phyloP scores from a whole-genome alignment of 1,284 basidiomycete species.

The Tilletia walkeri region DNA sequence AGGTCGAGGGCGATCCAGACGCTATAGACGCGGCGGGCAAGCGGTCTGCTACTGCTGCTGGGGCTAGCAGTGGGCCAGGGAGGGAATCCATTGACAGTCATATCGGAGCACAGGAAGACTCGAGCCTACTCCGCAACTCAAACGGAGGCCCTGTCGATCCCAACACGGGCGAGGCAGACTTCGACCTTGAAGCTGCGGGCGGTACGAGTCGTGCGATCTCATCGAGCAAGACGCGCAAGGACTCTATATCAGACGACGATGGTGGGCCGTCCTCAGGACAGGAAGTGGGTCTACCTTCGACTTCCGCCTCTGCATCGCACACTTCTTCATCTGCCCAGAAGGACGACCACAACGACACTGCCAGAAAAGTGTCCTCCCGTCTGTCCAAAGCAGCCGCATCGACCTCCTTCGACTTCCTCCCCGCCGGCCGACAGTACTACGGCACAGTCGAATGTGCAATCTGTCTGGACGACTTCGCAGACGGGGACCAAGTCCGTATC shows the following conservation, averaged over 20 bases:
- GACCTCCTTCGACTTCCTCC: constrained; percentile 26
- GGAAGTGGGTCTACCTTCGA: not conserved
- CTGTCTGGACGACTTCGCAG: constrained; percentile 50
- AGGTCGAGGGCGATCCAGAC: constrained; percentile 31
- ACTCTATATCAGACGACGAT: not conserved
- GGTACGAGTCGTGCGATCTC: constrained; percentile 25
- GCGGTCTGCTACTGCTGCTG: not conserved
- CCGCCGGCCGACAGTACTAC: constrained; percentile 42
- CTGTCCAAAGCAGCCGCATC: constrained; percentile 20
- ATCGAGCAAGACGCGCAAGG: constrained; percentile 17
- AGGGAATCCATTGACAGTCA: not conserved
- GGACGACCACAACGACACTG: constrained; percentile 13
- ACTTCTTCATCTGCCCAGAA: not conserved
- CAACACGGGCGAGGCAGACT: constrained; percentile 26
- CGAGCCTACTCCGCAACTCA: not conserved
- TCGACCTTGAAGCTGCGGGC: constrained; percentile 34
- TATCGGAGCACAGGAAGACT: not conserved
- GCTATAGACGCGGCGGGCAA: not conserved
- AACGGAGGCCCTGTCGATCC: constrained; percentile 19
- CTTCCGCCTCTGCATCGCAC: constrained; percentile 20
- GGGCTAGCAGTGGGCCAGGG: not conserved
- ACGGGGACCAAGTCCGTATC: constrained; percentile 50
- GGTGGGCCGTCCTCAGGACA: not conserved
- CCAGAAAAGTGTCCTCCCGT: constrained; percentile 22
- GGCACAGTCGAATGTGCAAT: constrained; percentile 52